Evolutionary conservation across 306 rosid genomes (phyloP).

Genomic region (Malus sieversii): DNA sequence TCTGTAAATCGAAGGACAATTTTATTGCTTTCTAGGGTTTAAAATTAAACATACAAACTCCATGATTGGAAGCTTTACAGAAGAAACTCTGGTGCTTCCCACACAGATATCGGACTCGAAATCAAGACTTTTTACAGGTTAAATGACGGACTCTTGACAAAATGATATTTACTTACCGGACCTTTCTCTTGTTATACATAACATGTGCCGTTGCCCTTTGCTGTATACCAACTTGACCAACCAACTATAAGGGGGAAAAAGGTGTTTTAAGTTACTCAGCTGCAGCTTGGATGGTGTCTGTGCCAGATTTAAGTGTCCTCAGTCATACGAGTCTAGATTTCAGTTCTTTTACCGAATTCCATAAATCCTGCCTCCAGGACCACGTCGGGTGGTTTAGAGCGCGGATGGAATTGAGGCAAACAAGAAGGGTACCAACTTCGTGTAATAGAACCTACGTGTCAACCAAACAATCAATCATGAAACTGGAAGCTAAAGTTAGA

Average conservation of each 20-base stretch:
- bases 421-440: constrained; percentile 93
- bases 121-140: not conserved
- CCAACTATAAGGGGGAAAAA: not conserved
- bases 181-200: not conserved
- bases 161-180: not conserved
- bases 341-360: constrained; percentile 25
- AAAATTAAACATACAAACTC: not conserved
- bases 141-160: not conserved
- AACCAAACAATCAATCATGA: constrained; percentile 7
- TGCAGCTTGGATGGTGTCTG: constrained; percentile 28
- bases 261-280: constrained; percentile 17
- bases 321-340: constrained; percentile 35
- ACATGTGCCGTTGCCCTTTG: not conserved
- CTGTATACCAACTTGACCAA: not conserved
- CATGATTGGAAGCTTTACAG: not conserved
- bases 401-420: constrained; percentile 89
- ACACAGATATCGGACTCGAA: not conserved
- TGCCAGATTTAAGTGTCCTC: constrained; percentile 9
- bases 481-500: not conserved
- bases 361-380: constrained; percentile 76
- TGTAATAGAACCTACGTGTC: constrained; percentile 83
- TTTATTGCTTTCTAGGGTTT: not conserved
- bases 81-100: not conserved
- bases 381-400: constrained; percentile 74
- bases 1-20: not conserved